Conservation (phyloP, 2,329 filamentous ascomycete species). For the Sporothrix sp. region DNA sequence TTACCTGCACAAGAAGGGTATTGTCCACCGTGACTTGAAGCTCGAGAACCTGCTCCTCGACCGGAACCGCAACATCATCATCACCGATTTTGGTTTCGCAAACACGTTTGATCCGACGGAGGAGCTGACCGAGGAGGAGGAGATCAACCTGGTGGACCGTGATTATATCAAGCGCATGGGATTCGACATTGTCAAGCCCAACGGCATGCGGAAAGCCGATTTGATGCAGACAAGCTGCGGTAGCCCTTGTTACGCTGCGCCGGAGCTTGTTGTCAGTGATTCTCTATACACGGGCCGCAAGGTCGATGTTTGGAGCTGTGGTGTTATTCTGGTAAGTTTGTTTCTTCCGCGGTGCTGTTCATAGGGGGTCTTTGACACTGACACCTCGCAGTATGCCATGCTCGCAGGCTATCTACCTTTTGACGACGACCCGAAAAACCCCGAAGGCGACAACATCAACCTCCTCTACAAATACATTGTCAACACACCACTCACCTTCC, state of each 20-base stretch:
- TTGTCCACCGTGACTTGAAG: constrained; percentile 94
- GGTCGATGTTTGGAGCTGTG: constrained; percentile 98
- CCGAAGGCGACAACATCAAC: constrained; percentile 98
- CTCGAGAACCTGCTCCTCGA: constrained; percentile 92
- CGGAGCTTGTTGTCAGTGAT: constrained; percentile 93
- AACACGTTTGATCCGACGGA: constrained; percentile 91
- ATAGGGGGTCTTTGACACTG: neutral
- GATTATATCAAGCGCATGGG: constrained; percentile 80
- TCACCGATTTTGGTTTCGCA: constrained; percentile 97
- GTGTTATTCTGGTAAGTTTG: constrained; percentile 79
- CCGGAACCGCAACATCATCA: constrained; percentile 97
- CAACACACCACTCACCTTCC: constrained; percentile 90
- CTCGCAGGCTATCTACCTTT: constrained; percentile 94
- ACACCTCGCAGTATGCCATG: constrained; percentile 77
- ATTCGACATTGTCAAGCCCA: constrained; percentile 67
- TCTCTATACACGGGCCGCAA: constrained; percentile 95
- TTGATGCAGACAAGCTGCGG: constrained; percentile 99
- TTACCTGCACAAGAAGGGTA: constrained; percentile 96
- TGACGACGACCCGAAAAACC: constrained; percentile 95
- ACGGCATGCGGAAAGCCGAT: constrained; percentile 76
- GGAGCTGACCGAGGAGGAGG: constrained; percentile 81
- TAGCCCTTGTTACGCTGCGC: constrained; percentile 94
- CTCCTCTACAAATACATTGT: constrained; percentile 99
- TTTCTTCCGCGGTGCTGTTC: too few relatives aligned
- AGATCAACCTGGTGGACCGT: constrained; percentile 74